Conservation (phyloP, 2,329 filamentous ascomycete species). For the Didymella pinodella region DNA sequence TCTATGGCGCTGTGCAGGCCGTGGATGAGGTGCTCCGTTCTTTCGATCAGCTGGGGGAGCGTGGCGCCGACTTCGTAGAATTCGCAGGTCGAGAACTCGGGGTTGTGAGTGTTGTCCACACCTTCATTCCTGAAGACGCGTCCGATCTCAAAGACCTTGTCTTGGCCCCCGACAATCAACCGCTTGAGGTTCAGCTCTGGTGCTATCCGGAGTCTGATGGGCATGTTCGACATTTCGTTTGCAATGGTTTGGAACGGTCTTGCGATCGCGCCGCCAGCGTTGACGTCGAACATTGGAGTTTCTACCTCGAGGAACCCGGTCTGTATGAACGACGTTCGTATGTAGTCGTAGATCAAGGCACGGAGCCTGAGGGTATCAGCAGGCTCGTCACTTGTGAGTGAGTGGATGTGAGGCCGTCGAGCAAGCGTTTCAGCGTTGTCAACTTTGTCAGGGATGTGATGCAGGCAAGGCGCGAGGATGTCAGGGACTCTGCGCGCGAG, state of each 20-base stretch:
- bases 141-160: conserved; percentile 91
- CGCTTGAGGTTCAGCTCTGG: conserved; percentile 96
- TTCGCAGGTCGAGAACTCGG: conserved; percentile 61
- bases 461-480: conserved; percentile 78
- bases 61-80: conserved; percentile 55
- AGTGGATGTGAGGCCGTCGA: conserved; percentile 82
- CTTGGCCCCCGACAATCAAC: conserved; percentile 85
- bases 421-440: conserved; percentile 75
- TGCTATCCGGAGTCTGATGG: conserved; percentile 83
- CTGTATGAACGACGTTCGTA: conserved; percentile 76
- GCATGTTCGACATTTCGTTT: conserved; percentile 75
- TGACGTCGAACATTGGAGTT: conserved; percentile 84
- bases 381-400: conserved; percentile 75
- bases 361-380: conserved; percentile 77
- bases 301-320: conserved; percentile 84
- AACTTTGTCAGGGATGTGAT: conserved; percentile 76
- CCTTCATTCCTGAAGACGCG: conserved; percentile 93
- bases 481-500: conserved; percentile 72
- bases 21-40: conserved; percentile 76
- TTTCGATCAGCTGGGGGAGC: conserved; percentile 74
- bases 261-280: conserved; percentile 86
- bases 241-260: conserved; percentile 84
- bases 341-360: conserved; percentile 74
- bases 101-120: conserved; percentile 77
- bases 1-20: conserved; percentile 41